A percentile compares a stretch with the other conserved stretches of the same genome.
phyloP scores from a whole-genome alignment of 768 basidiomycete genomes.

The Trametes meyenii region DNA sequence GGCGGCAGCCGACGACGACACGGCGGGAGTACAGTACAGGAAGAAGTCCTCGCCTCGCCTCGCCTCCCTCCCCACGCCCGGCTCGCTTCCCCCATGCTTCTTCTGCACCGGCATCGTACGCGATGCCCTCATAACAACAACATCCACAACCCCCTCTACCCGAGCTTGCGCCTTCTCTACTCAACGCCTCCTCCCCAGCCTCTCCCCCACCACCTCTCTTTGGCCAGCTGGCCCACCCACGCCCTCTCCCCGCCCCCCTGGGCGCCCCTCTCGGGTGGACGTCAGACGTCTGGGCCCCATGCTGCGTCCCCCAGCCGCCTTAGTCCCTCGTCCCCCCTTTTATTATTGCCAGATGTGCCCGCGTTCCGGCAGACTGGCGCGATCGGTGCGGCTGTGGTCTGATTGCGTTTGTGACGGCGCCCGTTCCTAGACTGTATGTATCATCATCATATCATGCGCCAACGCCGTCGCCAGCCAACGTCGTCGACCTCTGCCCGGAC shows the following conservation, averaged over 20 bases:
- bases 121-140: not conserved
- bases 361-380: slow-evolving; percentile 12
- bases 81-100: slow-evolving; percentile 18
- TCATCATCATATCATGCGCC: slow-evolving; percentile 6
- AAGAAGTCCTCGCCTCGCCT: not conserved
- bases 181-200: not conserved
- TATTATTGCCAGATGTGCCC: not conserved
- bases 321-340: too few species aligned
- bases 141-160: not conserved
- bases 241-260: not conserved
- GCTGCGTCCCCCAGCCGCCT: too few species aligned
- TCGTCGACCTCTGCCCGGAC: too few species aligned
- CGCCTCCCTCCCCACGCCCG: not conserved
- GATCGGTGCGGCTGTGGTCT: slow-evolving; percentile 21
- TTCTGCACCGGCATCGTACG: slow-evolving; percentile 10
- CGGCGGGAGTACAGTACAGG: not conserved
- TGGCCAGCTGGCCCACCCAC: not conserved
- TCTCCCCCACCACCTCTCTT: not conserved
- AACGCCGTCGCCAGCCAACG: not conserved
- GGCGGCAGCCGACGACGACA: too few species aligned
- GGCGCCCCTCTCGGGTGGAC: too few species aligned
- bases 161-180: not conserved
- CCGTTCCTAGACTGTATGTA: not conserved
- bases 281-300: too few species aligned
- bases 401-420: slow-evolving; percentile 20